Evolutionary conservation across 2,329 filamentous ascomycete genomes (phyloP).

Genomic region (Sordariomycetes sp.): DNA sequence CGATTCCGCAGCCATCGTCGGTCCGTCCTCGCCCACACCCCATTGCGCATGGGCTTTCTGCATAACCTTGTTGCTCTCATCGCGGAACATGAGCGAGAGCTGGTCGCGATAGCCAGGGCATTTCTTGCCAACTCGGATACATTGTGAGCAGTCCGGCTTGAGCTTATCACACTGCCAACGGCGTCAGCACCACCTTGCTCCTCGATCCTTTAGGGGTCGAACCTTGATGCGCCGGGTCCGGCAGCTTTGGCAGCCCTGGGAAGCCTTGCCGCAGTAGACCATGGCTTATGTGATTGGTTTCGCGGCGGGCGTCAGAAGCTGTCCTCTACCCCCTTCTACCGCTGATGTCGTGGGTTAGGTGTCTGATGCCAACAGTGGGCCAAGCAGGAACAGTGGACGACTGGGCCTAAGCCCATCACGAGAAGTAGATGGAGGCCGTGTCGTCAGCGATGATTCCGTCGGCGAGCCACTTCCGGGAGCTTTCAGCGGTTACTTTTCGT

Average conservation of each 20-base stretch:
- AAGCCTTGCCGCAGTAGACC: slow-evolving; percentile 50
- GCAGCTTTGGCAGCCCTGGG: slow-evolving; percentile 44
- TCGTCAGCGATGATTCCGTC: too few relatives aligned
- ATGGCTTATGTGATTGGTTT: too few relatives aligned
- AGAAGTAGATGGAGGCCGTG: too few relatives aligned
- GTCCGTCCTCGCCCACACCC: slow-evolving; percentile 21
- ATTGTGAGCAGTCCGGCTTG: slow-evolving; percentile 53
- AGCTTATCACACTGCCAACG: slow-evolving; percentile 47
- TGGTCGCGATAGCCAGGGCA: slow-evolving; percentile 58
- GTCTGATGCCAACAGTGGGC: too few relatives aligned
- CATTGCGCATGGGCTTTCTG: slow-evolving; percentile 47
- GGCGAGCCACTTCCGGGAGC: too few relatives aligned
- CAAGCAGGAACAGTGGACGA: too few relatives aligned
- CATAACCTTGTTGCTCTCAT: slow-evolving; percentile 55
- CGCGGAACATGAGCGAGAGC: slow-evolving; percentile 55
- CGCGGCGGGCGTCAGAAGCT: too few relatives aligned
- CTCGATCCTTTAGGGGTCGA: too few relatives aligned
- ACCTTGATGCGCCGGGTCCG: slow-evolving; percentile 47
- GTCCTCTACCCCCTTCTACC: too few relatives aligned
- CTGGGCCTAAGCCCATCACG: too few relatives aligned
- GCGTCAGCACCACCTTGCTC: background rate
- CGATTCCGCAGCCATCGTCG: slow-evolving; percentile 13
- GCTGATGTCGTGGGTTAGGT: too few relatives aligned
- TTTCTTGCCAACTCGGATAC: slow-evolving; percentile 46
- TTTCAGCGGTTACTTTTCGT: too few relatives aligned